Evolutionary conservation across 768 basidiomycete species (phyloP).

Genomic region (Mycena leptocephala): DNA sequence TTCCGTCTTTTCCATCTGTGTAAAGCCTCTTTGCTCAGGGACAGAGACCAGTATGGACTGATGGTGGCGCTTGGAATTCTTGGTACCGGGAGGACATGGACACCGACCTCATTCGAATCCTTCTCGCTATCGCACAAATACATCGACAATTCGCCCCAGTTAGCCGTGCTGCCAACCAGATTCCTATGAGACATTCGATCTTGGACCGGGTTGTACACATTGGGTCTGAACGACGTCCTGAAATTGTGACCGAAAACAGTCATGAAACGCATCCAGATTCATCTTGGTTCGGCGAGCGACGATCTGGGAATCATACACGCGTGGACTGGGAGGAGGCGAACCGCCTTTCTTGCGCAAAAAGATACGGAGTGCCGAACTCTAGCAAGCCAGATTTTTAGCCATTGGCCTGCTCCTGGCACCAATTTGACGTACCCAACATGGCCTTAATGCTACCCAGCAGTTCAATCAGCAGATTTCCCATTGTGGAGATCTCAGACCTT

Average conservation of each 20-base stretch:
- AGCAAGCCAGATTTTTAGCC: neutral
- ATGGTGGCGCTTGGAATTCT: conserved; percentile 15
- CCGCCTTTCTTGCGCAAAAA: neutral
- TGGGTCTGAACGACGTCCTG: neutral
- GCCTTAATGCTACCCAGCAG: neutral
- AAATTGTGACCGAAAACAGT: neutral
- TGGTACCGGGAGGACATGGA: conserved; percentile 4
- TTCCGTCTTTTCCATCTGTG: conserved; percentile 14
- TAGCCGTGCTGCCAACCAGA: neutral
- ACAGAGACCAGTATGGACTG: conserved; percentile 5
- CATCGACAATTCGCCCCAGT: neutral
- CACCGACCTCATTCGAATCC: conserved; percentile 5
- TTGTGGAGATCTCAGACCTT: conserved; percentile 10
- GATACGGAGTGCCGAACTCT: neutral
- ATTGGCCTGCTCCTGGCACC: conserved; percentile 7
- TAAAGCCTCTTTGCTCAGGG: neutral
- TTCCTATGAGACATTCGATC: conserved; percentile 11
- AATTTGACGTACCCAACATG: neutral
- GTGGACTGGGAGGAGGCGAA: neutral
- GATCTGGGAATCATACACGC: neutral
- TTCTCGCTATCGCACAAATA: conserved; percentile 19
- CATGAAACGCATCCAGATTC: neutral
- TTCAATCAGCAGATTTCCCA: neutral
- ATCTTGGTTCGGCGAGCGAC: neutral
- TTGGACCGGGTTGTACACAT: neutral